Evolutionary conservation across 163 green algal genomes (phyloP), one percentile per base, ranked within the genome.

Genomic region (Scenedesmus sp.): DNA sequence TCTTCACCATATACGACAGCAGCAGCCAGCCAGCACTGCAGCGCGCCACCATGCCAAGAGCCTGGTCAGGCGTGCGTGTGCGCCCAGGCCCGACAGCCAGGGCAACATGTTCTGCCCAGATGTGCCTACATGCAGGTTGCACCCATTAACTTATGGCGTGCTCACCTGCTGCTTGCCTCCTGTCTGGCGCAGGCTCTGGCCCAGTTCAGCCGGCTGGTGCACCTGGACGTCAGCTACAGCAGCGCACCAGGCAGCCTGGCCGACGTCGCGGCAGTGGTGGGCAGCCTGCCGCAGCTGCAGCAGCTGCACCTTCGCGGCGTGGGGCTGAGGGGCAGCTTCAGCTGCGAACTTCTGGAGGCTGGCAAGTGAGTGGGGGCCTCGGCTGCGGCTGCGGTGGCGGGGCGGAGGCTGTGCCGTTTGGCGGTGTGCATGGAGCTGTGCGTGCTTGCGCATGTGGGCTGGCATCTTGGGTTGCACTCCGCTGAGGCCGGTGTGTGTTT

Each of bases 141-240:
- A n/a, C n/a, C n/a, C n/a, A n/a, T n/a, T n/a, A n/a, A n/a, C n/a
- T n/a, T n/a, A n/a, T 43, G 26, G 61, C 30, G 22, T 37, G 30
- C 30, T 42, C 7, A 42, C 43, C n/a, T 80, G 70, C 5, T 80
- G 7, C 20, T 42, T 43, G 30, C 43, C 18, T n/a, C n/a, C 16
- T 59, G 20, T 33, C 35, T 84, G 42, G 44, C 33, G 56, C 61
- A 81, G 56, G 70, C 76, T 18, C 76, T 91, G 22, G 86, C 51
- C 24, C 49, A 80, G 37, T 86, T 91, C 53, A 91, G 37, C 26
- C 24, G 26, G 51, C 76, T 91, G 86, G 24, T n/a, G 35, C 76
- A 91, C 40, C 37, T 91, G 37, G 86, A 91, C 49, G 46, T 91
- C 13, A 86, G 76, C 51, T 91, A 91, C 46, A 86, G 51, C 37